Percentiles rank a stretch among this genome's conserved stretches.
Evolutionary conservation across 2,329 filamentous ascomycete species (phyloP).

Genomic region (Aspergillus arachidicola): DNA sequence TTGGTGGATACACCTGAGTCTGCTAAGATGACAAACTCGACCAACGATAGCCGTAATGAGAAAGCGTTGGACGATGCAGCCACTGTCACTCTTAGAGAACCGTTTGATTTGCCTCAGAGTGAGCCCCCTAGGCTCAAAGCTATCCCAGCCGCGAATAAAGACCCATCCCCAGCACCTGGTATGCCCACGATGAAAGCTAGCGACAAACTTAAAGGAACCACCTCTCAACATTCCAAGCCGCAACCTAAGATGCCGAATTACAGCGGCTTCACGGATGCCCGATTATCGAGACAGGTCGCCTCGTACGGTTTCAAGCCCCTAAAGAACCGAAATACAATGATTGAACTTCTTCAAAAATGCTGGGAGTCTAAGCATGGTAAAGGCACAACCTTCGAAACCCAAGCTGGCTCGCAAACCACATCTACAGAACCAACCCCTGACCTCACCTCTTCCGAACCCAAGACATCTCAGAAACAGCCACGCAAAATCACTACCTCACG

Average conservation of each 20-base stretch:
- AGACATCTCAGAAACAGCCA: constrained; percentile 2
- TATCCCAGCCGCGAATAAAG: neutral
- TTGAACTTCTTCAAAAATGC: constrained; percentile 69
- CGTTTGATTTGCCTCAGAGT: neutral
- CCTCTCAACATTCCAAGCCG: neutral
- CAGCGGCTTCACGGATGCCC: constrained; percentile 62
- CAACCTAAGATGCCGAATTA: constrained; percentile 57
- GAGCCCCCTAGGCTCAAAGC: neutral
- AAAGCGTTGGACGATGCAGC: neutral
- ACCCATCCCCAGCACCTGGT: neutral
- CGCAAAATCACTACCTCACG: neutral
- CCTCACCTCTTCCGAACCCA: neutral
- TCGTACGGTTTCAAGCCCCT: constrained; percentile 73
- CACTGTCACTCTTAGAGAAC: neutral
- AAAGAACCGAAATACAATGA: constrained; percentile 69
- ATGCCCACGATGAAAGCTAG: constrained; percentile 3
- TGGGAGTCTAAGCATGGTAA: constrained; percentile 62
- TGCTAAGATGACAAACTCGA: constrained; percentile 11
- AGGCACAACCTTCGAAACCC: constrained; percentile 24
- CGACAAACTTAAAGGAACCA: neutral
- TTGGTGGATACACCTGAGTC: constrained; percentile 49
- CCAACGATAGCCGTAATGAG: neutral
- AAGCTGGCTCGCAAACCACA: constrained; percentile 16
- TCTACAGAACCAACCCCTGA: neutral
- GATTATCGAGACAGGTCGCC: constrained; percentile 64